Base-by-base conservation (phyloP, 768 basidiomycete species). In the Xerocomellus chrysenteron region DNA sequence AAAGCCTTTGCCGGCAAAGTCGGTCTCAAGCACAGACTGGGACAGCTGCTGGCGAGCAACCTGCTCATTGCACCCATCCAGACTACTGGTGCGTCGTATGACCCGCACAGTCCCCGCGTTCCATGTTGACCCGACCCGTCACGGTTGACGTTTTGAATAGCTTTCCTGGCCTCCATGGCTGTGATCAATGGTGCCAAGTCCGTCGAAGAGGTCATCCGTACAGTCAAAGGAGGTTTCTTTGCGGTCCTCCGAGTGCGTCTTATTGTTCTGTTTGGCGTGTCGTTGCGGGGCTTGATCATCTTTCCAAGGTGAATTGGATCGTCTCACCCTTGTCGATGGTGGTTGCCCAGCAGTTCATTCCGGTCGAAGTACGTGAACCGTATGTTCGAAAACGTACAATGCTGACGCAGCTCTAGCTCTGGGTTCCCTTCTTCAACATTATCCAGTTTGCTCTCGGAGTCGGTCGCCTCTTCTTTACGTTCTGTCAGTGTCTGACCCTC, bases 371-470 rank as follows among this genome's bases (percentile, higher is more conserved):
- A 59, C 54, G 81, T 54, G 13, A 21, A 64, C 24, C 24, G 37
- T 33, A 8, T 42, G 46, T 17, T 33, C 39, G 36, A 48, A 39
- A 24, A 14, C 10, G 7, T 48, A 36, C 47, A 21, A 52, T 47
- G 33, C 62, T 58, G 26, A 62, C 35, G 16, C 37, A 24, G n/a
- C 35, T 47, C 16, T 60, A 91, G 88, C 78, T 92, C 43, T 93
- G 92, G 92, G 88, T 90, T 0, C 88, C 89, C 10, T 95, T 90
- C 76, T 94, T 94, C 80, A 92, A 86, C 69, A 63, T 81, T 36
- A 75, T 94, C 41, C 83, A 86, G 68, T 92, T 94, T 68, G 69
- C 83, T 21, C 77, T 91, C 13, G 91, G 91, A 21, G 91, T 92
- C 66, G 64, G 88, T 53, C 33, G 44, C 14, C 17, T 47, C 32